A percentile compares a stretch with the other conserved stretches of the same genome.
These are phyloP conservation scores for Cornus kousa DNA, from an alignment of 148 eudicot genomes.

Conservation along the genomic window DNA sequence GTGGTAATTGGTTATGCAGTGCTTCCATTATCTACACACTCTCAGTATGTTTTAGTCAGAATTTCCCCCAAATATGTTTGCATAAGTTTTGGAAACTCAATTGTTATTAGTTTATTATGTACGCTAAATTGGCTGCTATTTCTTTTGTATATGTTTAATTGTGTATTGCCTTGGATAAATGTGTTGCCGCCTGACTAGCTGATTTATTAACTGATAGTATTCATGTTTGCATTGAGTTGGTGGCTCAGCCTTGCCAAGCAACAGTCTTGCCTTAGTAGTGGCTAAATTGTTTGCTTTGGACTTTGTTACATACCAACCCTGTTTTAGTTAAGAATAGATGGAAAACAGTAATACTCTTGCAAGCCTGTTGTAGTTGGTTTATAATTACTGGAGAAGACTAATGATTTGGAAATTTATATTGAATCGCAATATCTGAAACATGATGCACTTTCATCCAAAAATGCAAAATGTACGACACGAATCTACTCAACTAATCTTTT, in stretches of 20 bases:
- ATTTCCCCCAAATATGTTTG: neutral
- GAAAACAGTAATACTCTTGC: too few relatives aligned
- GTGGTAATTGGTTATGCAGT: slow-evolving; percentile 89
- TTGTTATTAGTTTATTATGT: neutral
- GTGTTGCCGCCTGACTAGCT: neutral
- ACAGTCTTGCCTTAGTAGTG: neutral
- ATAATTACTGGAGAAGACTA: too few relatives aligned
- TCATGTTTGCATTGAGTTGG: neutral
- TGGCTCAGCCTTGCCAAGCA: neutral
- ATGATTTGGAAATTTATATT: too few relatives aligned
- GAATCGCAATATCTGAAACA: too few relatives aligned
- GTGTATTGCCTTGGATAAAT: neutral
- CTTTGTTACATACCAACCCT: neutral
- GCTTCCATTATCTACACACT: slow-evolving; percentile 82
- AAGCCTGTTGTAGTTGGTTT: too few relatives aligned
- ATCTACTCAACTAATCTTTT: too few relatives aligned
- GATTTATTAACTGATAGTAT: neutral
- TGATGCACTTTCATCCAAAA: too few relatives aligned
- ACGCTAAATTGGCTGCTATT: neutral
- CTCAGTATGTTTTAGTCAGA: slow-evolving; percentile 53
- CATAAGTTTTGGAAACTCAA: neutral
- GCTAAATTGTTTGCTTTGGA: neutral
- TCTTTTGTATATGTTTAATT: neutral
- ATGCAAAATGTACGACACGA: too few relatives aligned
- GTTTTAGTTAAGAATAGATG: neutral